Evolutionary conservation across 768 basidiomycete genomes (phyloP).

Genomic region (Phylloporus sp.): DNA sequence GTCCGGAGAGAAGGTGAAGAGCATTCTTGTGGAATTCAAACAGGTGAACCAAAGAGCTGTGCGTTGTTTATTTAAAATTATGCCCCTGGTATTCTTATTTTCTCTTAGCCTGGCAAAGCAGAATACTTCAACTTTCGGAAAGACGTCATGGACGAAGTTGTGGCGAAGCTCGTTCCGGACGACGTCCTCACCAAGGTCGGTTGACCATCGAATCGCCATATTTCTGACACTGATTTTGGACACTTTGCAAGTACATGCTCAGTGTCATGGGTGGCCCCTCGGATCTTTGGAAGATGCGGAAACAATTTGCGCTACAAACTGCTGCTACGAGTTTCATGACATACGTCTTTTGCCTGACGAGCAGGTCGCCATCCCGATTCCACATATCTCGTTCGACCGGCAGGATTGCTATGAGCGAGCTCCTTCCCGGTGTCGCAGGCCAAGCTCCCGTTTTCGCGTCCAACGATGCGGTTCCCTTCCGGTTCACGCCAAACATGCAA

Average conservation of each 20-base stretch:
- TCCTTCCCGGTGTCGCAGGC: slow-evolving; percentile 62
- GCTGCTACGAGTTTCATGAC: slow-evolving; percentile 91
- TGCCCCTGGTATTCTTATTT: not conserved
- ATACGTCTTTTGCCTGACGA: slow-evolving; percentile 77
- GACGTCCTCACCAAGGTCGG: slow-evolving; percentile 76
- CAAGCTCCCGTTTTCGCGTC: slow-evolving; percentile 64
- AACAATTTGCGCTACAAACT: slow-evolving; percentile 89
- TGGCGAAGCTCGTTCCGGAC: slow-evolving; percentile 84
- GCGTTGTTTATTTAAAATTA: slow-evolving; percentile 7
- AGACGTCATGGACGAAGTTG: slow-evolving; percentile 85
- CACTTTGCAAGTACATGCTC: slow-evolving; percentile 74
- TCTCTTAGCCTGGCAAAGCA: slow-evolving; percentile 48
- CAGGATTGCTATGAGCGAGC: slow-evolving; percentile 86
- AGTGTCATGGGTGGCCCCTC: slow-evolving; percentile 76
- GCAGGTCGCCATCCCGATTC: slow-evolving; percentile 79
- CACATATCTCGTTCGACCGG: slow-evolving; percentile 88
- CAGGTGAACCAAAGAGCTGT: slow-evolving; percentile 42
- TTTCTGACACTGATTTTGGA: not conserved
- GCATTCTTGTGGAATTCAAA: slow-evolving; percentile 57
- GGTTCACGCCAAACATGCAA: slow-evolving; percentile 95
- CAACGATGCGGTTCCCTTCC: slow-evolving; percentile 90
- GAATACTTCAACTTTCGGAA: slow-evolving; percentile 71
- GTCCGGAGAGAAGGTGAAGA: slow-evolving; percentile 79
- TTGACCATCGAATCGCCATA: not conserved
- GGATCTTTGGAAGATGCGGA: slow-evolving; percentile 95